A percentile compares a stretch with the other conserved stretches of the same genome.
Evolutionary conservation across 2,329 filamentous ascomycete genomes (phyloP).

Genomic region (Penicillium sp.): DNA sequence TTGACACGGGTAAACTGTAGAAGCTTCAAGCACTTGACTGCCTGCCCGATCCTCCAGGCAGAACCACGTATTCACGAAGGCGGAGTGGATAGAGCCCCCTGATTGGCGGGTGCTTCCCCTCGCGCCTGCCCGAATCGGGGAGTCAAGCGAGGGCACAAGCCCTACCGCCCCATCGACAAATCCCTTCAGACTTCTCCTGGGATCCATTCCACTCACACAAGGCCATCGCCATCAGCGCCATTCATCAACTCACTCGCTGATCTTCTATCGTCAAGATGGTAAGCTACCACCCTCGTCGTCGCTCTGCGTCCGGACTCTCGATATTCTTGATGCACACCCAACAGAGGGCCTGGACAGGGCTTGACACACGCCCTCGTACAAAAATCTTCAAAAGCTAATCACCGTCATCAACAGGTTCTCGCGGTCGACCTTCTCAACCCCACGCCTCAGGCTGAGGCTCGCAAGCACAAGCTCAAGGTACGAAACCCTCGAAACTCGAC

Average conservation of each 20-base stretch:
- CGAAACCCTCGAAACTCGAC: constrained; percentile 28
- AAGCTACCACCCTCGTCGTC: constrained; percentile 21
- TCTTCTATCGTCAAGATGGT: constrained; percentile 47
- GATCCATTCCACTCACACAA: constrained; percentile 36
- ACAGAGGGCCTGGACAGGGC: not conserved
- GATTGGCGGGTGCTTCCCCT: constrained; percentile 17
- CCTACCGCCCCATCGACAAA: constrained; percentile 33
- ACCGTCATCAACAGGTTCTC: constrained; percentile 72
- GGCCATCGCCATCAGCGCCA: constrained; percentile 43
- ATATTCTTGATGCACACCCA: not conserved
- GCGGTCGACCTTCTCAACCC: constrained; percentile 99
- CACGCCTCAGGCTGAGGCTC: constrained; percentile 92
- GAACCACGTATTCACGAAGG: constrained; percentile 5
- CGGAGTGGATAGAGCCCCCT: constrained; percentile 1
- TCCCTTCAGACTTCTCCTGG: constrained; percentile 36
- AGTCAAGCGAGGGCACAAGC: constrained; percentile 42
- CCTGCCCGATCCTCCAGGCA: constrained; percentile 12
- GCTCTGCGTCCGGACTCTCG: constrained; percentile 2
- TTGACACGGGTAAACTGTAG: not conserved
- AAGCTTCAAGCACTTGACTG: constrained; percentile 13
- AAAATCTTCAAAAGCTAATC: constrained; percentile 21
- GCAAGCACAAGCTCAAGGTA: constrained; percentile 99
- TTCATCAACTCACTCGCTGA: constrained; percentile 42
- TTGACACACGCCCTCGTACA: not conserved
- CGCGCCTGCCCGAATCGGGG: constrained; percentile 22